Conservation (phyloP, 75 land plant species). For the Picea sitchensis region DNA sequence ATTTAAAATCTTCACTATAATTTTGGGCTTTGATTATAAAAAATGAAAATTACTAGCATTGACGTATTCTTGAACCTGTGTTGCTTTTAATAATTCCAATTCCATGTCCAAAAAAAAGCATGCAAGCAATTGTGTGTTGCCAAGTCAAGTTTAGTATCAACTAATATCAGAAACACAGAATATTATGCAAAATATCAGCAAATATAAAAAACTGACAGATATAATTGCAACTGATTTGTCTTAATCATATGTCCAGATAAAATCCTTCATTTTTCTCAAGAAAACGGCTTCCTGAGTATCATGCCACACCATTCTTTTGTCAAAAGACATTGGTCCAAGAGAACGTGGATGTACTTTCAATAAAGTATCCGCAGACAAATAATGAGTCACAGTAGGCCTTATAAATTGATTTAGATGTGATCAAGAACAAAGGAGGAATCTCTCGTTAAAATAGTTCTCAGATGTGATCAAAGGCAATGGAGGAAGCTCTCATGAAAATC, state of each 20-base stretch:
- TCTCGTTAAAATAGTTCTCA: too few species aligned
- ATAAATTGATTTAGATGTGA: too few species aligned
- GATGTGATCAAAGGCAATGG: too few species aligned
- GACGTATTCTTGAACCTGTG: neutral
- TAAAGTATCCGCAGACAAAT: too few species aligned
- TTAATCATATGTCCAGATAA: neutral
- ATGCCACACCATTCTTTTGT: neutral
- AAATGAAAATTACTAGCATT: neutral
- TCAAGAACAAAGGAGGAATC: too few species aligned
- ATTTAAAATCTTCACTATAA: neutral
- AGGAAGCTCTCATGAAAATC: too few species aligned
- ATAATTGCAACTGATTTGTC: neutral
- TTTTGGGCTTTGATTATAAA: neutral
- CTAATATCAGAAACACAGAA: neutral
- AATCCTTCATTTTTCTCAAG: neutral
- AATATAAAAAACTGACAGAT: neutral
- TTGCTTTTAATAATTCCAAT: neutral
- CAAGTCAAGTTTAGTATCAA: neutral
- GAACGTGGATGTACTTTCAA: too few species aligned
- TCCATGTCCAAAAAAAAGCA: neutral
- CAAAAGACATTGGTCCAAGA: too few species aligned
- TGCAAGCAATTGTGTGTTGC: neutral
- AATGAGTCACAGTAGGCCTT: too few species aligned
- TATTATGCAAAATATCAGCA: neutral
- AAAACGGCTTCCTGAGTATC: neutral